Evolutionary conservation across 2,329 filamentous ascomycete genomes (phyloP), one percentile per base, ranked within the genome.

Genomic region (Chalaropsis ovoidea): DNA sequence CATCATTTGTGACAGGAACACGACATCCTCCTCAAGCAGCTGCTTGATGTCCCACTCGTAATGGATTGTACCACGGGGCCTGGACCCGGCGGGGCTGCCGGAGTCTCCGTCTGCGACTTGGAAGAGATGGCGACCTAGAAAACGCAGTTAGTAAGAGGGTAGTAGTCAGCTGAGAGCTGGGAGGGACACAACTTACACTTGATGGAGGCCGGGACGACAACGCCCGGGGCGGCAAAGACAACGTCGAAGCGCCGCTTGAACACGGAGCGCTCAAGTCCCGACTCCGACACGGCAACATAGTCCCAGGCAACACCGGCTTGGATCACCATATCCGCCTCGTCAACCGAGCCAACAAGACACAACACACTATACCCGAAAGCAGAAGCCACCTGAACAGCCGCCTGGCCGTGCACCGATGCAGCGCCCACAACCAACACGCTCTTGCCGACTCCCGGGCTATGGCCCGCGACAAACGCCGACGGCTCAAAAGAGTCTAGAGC

Each of bases 381-480:
- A 56, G 69, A 71, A 27, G 77, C 77, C 2, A 81, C 68, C 11
- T 75, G 72, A 2, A 82, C 69, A 1, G 77, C 79, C 10, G 76
- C 76, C 45, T 78, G 73, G 0, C 80, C 79, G 22, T 77, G 72
- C 0, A 74, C 73, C 22, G 35, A 31, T 11, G 27, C 64, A 10
- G 61, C 61, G 15, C 64, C 64, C 22, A 65, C 35, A 61, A 65
- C 64, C 61, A 19, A n/a, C 42, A 64, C 49, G 24, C 41, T 65
- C 41, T 49, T 56, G 3, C 43, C 35, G 45, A 17, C 35, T 17
- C 8, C 52, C 1, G 52, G 52, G 10, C 15, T 31, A 31, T 31
- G 52, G 24, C 22, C 11, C 13, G 13, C 7, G 17, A 56, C 22
- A 19, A 56, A 54, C 24, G 42, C 52, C 7, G n/a, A 11, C 49